A percentile compares a stretch with the other conserved stretches of the same genome.
Conservation (phyloP, 805 yeast species). For the Torulaspora maleeae region DNA sequence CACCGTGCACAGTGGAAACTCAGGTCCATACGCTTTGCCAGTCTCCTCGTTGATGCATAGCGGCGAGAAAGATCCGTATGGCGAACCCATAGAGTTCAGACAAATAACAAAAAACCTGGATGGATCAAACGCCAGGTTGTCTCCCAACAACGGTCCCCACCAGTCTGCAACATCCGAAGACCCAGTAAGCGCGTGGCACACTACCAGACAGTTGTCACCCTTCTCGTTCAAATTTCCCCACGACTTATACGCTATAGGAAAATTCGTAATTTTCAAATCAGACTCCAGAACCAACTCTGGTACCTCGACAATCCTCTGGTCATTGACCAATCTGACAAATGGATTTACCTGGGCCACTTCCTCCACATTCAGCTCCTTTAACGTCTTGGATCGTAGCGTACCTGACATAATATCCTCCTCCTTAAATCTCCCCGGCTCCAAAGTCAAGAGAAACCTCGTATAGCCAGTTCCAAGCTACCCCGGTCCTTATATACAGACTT, state of each 20-base stretch:
- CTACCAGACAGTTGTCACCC: conserved; percentile 76
- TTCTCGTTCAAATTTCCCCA: conserved; percentile 82
- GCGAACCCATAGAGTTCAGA: conserved; percentile 90
- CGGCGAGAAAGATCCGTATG: conserved; percentile 94
- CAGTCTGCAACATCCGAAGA: conserved; percentile 93
- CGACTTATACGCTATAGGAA: conserved; percentile 92
- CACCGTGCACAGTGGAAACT: conserved; percentile 89
- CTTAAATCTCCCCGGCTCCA: not conserved
- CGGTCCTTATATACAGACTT: no score
- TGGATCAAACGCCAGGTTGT: conserved; percentile 80
- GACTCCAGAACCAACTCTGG: conserved; percentile 76
- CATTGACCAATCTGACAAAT: conserved; percentile 61
- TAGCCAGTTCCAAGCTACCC: no score
- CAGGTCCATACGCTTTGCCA: conserved; percentile 81
- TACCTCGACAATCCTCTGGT: conserved; percentile 72
- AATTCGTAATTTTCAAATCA: conserved; percentile 62
- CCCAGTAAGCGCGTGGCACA: conserved; percentile 94
- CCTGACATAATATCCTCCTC: conserved; percentile 12
- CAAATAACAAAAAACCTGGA: conserved; percentile 81
- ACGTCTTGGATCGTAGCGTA: conserved; percentile 15
- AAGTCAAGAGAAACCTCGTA: not conserved
- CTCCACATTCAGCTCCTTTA: conserved; percentile 24
- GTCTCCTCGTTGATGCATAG: conserved; percentile 74
- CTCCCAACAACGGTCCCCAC: conserved; percentile 98
- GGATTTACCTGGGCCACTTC: conserved; percentile 45